These are phyloP conservation scores for Baudoinia panamericana DNA, from an alignment of 495 filamentous ascomycete genomes.

Conservation along the genomic window DNA sequence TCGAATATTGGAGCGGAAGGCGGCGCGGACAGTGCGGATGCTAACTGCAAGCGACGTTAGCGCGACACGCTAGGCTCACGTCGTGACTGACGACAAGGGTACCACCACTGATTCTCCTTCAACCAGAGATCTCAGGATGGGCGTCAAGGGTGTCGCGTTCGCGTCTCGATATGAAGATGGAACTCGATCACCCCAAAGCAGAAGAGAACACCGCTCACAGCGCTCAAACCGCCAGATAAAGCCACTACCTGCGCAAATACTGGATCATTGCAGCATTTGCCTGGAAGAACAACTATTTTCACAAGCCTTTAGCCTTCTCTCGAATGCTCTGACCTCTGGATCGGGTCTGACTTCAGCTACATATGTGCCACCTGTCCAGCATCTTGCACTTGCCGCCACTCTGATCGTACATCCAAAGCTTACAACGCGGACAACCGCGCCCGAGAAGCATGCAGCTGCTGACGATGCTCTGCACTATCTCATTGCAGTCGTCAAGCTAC, in stretches of 20 bases:
- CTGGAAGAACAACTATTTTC: conserved; percentile 62
- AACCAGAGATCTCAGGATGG: too few species aligned
- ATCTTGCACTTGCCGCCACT: conserved; percentile 55
- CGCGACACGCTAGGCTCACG: too few species aligned
- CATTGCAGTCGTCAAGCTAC: conserved; percentile 38
- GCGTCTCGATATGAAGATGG: background rate
- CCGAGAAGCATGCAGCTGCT: conserved; percentile 40
- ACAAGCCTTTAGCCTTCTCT: conserved; percentile 55
- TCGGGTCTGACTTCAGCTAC: conserved; percentile 30
- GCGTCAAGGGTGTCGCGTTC: background rate
- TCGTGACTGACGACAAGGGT: too few species aligned
- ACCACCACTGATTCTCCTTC: too few species aligned
- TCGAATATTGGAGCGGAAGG: too few species aligned
- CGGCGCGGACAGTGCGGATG: too few species aligned
- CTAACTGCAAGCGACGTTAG: too few species aligned
- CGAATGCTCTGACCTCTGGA: conserved; percentile 48
- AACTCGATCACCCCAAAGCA: too few species aligned
- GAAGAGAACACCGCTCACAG: too few species aligned
- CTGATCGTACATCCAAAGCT: conserved; percentile 57
- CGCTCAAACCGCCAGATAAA: conserved; percentile 42
- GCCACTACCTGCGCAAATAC: conserved; percentile 47
- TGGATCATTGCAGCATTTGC: conserved; percentile 54
- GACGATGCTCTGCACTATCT: conserved; percentile 46
- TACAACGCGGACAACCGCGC: conserved; percentile 43
- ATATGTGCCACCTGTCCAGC: conserved; percentile 39